phyloP scores from a whole-genome alignment of 108 stramenopile genomes.

The Pelagomonas calceolata region DNA sequence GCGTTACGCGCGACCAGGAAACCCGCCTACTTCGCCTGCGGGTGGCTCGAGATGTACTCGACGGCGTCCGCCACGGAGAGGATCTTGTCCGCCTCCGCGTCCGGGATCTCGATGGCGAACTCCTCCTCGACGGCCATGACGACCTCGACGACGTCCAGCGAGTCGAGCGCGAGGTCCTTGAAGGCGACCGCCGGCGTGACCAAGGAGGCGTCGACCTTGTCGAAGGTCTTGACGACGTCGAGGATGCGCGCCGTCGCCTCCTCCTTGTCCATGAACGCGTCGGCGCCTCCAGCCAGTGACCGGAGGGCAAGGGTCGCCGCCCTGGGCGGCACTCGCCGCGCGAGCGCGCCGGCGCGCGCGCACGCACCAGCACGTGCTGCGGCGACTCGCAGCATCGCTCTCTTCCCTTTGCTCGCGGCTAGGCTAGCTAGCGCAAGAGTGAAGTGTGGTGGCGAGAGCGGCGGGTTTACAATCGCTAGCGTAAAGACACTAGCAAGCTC shows the following conservation, averaged over 20 bases:
- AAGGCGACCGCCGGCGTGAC: conserved; percentile 74
- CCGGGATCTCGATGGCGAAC: conserved; percentile 98
- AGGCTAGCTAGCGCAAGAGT: no score
- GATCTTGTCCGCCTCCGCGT: conserved; percentile 99
- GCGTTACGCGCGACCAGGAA: no score
- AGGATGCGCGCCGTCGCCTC: conserved; percentile 88
- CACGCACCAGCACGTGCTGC: no score
- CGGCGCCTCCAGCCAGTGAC: no score
- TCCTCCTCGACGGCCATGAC: conserved; percentile 99
- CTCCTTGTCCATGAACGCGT: background rate
- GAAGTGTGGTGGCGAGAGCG: no score
- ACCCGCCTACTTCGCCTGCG: conserved; percentile 35
- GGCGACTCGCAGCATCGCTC: no score
- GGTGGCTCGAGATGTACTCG: conserved; percentile 9
- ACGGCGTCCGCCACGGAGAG: conserved; percentile 2
- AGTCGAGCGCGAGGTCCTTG: conserved; percentile 92
- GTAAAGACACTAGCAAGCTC: no score
- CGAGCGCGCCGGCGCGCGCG: no score
- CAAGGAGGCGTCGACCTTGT: conserved; percentile 83
- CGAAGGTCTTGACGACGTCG: conserved; percentile 92
- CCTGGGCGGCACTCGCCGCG: no score
- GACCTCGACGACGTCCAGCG: conserved; percentile 93
- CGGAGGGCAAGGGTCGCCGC: no score
- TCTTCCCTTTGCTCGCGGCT: no score
- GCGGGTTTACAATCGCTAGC: no score